phyloP scores from a whole-genome alignment of 352 stramenopile genomes.

The Aphanomyces stellatus region DNA sequence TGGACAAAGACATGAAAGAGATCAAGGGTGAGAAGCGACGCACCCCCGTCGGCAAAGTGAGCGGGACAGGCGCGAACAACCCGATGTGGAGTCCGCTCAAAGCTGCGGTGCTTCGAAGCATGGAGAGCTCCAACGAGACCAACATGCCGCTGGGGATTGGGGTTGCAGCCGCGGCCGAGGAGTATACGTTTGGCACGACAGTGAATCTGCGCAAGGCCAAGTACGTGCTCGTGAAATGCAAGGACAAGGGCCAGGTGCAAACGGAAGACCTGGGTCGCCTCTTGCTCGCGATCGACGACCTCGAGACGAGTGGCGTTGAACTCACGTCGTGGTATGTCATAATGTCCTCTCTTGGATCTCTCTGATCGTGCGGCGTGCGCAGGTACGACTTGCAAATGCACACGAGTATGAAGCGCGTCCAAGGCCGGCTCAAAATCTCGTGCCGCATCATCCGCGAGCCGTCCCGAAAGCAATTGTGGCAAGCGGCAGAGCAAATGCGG shows the following conservation, averaged over 20 bases:
- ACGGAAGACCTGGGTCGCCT: conserved; percentile 70
- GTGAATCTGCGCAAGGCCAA: conserved; percentile 67
- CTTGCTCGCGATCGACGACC: conserved; percentile 69
- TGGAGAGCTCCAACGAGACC: conserved; percentile 67
- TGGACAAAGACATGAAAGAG: conserved; percentile 76
- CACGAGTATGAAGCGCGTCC: conserved; percentile 76
- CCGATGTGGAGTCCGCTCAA: conserved; percentile 82
- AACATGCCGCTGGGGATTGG: conserved; percentile 82
- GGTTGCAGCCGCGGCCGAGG: conserved; percentile 62
- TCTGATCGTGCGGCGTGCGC: neutral
- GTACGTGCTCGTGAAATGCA: conserved; percentile 82
- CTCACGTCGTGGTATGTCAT: conserved; percentile 47
- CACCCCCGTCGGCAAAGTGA: conserved; percentile 32
- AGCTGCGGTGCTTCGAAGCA: conserved; percentile 60
- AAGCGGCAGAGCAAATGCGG: conserved; percentile 74
- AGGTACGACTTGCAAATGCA: conserved; percentile 73
- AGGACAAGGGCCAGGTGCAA: conserved; percentile 79
- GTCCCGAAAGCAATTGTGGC: conserved; percentile 77
- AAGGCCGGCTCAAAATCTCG: conserved; percentile 74
- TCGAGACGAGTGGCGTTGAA: conserved; percentile 78
- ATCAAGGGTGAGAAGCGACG: conserved; percentile 85
- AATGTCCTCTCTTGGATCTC: neutral
- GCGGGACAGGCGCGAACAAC: conserved; percentile 17
- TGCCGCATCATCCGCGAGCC: conserved; percentile 79
- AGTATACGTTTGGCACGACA: conserved; percentile 82